phyloP scores from a whole-genome alignment of 225 moss, liverwort and hornwort species.

The Pseudisothecium myosuroides region DNA sequence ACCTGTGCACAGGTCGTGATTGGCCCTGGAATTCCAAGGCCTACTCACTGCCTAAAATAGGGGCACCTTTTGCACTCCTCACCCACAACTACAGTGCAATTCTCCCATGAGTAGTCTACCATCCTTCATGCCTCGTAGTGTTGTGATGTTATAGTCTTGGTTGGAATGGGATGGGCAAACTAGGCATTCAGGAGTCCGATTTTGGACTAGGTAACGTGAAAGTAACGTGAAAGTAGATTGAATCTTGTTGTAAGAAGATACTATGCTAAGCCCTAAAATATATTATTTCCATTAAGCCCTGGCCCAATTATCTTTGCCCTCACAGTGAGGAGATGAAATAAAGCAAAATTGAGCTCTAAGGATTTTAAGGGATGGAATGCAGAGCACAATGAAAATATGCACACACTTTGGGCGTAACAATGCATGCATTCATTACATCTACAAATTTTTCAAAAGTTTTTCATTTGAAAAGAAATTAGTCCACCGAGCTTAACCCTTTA shows the following conservation, averaged over 20 bases:
- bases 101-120: not conserved
- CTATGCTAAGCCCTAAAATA: not conserved
- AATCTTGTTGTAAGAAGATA: not conserved
- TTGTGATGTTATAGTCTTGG: not conserved
- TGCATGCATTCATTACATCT: not conserved
- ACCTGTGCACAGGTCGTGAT: not conserved
- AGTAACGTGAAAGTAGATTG: not conserved
- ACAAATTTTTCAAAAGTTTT: not conserved
- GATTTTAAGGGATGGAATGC: not conserved
- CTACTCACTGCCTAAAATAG: not conserved
- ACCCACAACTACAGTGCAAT: not conserved
- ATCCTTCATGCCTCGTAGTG: not conserved
- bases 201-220: not conserved
- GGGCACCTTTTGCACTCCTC: not conserved
- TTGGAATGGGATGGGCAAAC: not conserved
- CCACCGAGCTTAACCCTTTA: accelerated
- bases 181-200: not conserved
- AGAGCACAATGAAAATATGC: no score
- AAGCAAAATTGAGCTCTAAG: not conserved
- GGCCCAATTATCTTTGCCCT: accelerated
- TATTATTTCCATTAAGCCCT: not conserved
- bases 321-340: not conserved
- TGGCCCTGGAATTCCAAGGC: not conserved
- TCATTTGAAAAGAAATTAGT: no score
- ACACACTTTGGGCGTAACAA: accelerated